Evolutionary conservation across 75 land plant genomes (phyloP).

Genomic region (Picea sitchensis): DNA sequence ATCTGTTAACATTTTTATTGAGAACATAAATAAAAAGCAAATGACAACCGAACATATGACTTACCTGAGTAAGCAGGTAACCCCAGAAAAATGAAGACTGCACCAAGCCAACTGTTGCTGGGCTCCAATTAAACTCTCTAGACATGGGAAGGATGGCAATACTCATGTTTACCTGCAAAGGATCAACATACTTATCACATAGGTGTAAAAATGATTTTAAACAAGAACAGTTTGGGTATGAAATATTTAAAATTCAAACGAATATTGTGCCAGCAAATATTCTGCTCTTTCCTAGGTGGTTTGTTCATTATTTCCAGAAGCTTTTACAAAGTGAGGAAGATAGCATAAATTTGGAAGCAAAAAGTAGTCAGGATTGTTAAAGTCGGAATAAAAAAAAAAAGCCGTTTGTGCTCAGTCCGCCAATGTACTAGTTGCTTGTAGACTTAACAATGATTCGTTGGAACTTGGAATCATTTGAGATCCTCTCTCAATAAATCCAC

Average conservation of each 20-base stretch:
- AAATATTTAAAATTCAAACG: not conserved
- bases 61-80: slow-evolving; percentile 93
- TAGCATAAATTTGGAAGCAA: not conserved
- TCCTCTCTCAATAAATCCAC: not conserved
- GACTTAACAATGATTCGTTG: not conserved
- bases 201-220: not conserved
- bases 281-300: not conserved
- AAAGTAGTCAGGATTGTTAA: not conserved
- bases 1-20: slow-evolving; percentile 1
- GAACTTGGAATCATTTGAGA: not conserved
- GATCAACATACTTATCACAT: not conserved
- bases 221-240: not conserved
- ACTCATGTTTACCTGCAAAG: slow-evolving; percentile 92
- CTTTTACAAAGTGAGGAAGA: not conserved
- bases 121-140: slow-evolving; percentile 77
- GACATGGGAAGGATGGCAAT: slow-evolving; percentile 99
- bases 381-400: not conserved
- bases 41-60: not conserved
- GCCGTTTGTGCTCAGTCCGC: not conserved
- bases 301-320: not conserved
- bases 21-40: not conserved
- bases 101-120: slow-evolving; percentile 89
- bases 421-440: not conserved
- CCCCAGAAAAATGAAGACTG: slow-evolving; percentile 99
- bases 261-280: not conserved